Evolutionary conservation across 176 grass and related monocot genomes (phyloP).

Genomic region (Oryza meyeriana): DNA sequence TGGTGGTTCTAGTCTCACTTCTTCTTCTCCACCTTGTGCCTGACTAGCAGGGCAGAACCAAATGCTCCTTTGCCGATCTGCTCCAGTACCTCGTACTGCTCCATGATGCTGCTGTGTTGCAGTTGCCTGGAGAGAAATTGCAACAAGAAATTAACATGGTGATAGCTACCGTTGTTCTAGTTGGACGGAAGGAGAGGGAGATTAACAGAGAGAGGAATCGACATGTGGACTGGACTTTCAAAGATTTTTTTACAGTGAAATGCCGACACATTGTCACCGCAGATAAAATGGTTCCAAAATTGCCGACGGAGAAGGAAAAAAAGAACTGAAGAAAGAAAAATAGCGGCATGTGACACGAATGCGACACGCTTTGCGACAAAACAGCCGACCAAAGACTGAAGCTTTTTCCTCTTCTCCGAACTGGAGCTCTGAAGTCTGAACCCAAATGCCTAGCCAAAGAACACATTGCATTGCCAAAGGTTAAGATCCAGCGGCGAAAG

Average conservation of each 20-base stretch:
- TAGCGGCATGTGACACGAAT: constrained; percentile 11
- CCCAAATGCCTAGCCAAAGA: constrained; percentile 10
- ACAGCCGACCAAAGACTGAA: constrained; percentile 16
- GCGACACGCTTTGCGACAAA: constrained; percentile 1
- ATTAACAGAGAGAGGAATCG: neutral
- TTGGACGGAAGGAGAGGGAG: neutral
- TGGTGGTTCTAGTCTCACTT: constrained; percentile 41
- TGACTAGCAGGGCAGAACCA: constrained; percentile 80
- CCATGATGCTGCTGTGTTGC: constrained; percentile 39
- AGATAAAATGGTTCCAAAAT: neutral
- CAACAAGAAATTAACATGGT: neutral
- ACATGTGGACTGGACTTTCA: neutral
- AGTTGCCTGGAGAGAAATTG: constrained; percentile 5
- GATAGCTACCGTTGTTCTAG: neutral
- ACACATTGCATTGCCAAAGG: neutral
- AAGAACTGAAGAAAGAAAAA: neutral
- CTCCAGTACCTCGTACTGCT: constrained; percentile 86
- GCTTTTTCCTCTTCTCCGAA: neutral
- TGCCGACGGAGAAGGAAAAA: neutral
- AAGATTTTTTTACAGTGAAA: constrained; percentile 1
- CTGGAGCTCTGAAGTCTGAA: neutral
- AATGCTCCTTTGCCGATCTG: constrained; percentile 92
- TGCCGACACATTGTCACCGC: constrained; percentile 8
- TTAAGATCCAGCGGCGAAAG: neutral
- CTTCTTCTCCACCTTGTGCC: constrained; percentile 88